phyloP scores from a whole-genome alignment of 495 filamentous ascomycete genomes.

The Penicillium canariense region DNA sequence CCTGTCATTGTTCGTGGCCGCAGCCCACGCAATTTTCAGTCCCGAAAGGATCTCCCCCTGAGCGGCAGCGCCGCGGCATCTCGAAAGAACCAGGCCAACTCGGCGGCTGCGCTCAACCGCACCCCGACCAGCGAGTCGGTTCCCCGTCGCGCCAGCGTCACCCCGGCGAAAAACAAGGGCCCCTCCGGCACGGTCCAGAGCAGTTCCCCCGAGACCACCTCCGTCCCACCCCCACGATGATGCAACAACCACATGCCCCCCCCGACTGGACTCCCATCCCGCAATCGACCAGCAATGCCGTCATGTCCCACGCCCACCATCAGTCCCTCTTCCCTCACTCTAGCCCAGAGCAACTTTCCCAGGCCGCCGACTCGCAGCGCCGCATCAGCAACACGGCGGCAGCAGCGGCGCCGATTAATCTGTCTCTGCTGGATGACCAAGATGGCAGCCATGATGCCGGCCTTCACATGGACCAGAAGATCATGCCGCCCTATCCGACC shows the following conservation, averaged over 20 bases:
- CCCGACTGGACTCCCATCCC: slow-evolving; percentile 44
- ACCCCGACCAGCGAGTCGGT: slow-evolving; percentile 48
- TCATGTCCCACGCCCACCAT: slow-evolving; percentile 33
- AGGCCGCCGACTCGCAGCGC: slow-evolving; percentile 34
- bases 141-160: slow-evolving; percentile 43
- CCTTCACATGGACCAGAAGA: slow-evolving; percentile 26
- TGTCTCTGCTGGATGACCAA: slow-evolving; percentile 77
- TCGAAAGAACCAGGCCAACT: slow-evolving; percentile 48
- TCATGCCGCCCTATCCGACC: slow-evolving; percentile 24
- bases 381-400: slow-evolving; percentile 19
- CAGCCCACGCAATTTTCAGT: slow-evolving; percentile 77
- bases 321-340: slow-evolving; percentile 52
- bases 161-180: slow-evolving; percentile 54
- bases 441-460: slow-evolving; percentile 24
- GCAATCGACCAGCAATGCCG: slow-evolving; percentile 23
- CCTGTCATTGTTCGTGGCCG: slow-evolving; percentile 76
- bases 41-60: slow-evolving; percentile 71
- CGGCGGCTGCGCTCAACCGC: slow-evolving; percentile 39
- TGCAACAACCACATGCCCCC: slow-evolving; percentile 33
- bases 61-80: slow-evolving; percentile 68
- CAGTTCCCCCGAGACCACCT: slow-evolving; percentile 40
- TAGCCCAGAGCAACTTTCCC: slow-evolving; percentile 49
- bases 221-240: slow-evolving; percentile 35
- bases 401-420: slow-evolving; percentile 58
- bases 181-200: slow-evolving; percentile 32